Evolutionary conservation across 2,329 filamentous ascomycete genomes (phyloP), one percentile per base, ranked within the genome.

Genomic region (Ploettnerulaceae sp.): DNA sequence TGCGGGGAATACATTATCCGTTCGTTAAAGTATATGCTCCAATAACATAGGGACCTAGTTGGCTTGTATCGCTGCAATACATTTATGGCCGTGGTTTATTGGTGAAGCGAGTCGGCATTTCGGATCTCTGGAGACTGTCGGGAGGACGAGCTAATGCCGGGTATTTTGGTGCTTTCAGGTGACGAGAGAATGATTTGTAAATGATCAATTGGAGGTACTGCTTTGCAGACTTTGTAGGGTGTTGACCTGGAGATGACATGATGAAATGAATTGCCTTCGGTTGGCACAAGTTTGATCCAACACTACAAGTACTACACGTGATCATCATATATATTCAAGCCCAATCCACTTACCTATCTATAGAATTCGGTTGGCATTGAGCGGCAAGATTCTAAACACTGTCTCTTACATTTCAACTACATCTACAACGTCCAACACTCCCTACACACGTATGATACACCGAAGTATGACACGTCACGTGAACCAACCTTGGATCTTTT

Each of bases 401-500:
- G 14, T n/a, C n/a, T n/a, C n/a, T n/a, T n/a, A n/a, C n/a, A n/a
- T n/a, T n/a, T n/a, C 14, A 39, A 5, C 6, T 15, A 18, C 15
- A 33, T n/a, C n/a, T 24, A 21, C 34, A 15, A 11, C 3, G 4
- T 2, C 9, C 11, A 4, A 32, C 17, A 12, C 12, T n/a, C 24
- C n/a, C 9, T 32, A 45, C 29, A 28, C 25, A 38, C 24, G 22
- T 5, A 20, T 26, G 12, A 11, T 18, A 17, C 22, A 31, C 17
- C 34, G 5, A 36, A 6, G 14, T 3, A 12, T 5, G 7, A 21
- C 36, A 28, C n/a, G 17, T 15, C 36, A 48, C 46, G 55, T 57
- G n/a, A 56, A 49, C 39, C 41, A 49, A 7, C 51, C 53, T 14
- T 51, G 44, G 9, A 57, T 25, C 31, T 46, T 56, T 48, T 51